Evolutionary conservation across 2,329 filamentous ascomycete species (phyloP), one percentile per base, ranked within the genome.

Genomic region (Waltergamsia citrina): DNA sequence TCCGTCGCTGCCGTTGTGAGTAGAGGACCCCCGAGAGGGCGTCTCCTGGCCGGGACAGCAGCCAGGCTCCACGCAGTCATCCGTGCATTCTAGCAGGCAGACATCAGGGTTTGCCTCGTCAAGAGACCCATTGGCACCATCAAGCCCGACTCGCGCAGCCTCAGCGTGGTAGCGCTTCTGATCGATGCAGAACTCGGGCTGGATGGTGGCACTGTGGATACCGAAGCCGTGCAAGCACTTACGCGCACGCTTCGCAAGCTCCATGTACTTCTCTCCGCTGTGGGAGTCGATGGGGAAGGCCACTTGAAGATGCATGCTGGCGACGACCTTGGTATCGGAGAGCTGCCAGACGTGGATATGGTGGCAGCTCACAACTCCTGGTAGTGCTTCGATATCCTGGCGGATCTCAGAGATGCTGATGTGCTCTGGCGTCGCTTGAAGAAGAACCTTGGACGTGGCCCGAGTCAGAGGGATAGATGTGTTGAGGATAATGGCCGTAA

Each of bases 301-400:
- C 16, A 98, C 82, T 55, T 94, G 86, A 29, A 98, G 81, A 53
- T 98, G 92, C 59, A 98, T 75, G 9, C 84, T 92, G 10, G 92
- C 90, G 24, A 98, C 82, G 22, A 94, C 69, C 64, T 95, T 94
- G 34, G 87, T 92, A 53, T 96, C 90, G 12, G 84, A 94, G 22
- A 98, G 73, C 57, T 96, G 90, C 92, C 92, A 98, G 41, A 98
- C 87, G 54, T 98, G 92, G 16, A 98, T 71, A 55, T 98, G 90
- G 59, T 98, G 92, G 51, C 87, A 94, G 53, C 83, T 86, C 40
- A 92, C 67, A 31, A 98, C 83, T 27, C 88, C 88, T 0, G 83
- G 81, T 6, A 98, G 75, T 12, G 74, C 64, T 51, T 88, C 76
- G 35, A 98, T 94, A 53, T 98, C 92, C 44, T 90, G 81, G 44